A percentile compares a stretch with the other conserved stretches of the same genome.
Evolutionary conservation across 306 rosid genomes (phyloP).

Genomic region (Castanospermum australe): DNA sequence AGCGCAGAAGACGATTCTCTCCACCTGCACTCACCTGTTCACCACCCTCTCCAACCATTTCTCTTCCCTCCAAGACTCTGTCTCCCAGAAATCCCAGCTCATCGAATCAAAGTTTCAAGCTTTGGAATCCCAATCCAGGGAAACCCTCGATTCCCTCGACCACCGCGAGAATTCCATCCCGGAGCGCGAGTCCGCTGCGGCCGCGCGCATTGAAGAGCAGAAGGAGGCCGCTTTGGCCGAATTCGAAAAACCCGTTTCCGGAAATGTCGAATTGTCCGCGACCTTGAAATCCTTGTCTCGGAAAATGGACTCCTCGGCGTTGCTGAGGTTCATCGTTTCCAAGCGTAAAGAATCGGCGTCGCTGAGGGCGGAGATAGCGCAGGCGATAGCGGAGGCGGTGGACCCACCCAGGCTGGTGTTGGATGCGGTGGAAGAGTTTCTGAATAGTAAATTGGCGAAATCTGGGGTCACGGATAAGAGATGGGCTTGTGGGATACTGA

Average conservation of each 20-base stretch:
- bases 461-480: constrained; percentile 74
- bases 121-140: constrained; percentile 39
- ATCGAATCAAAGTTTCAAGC: constrained; percentile 57
- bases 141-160: constrained; percentile 52
- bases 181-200: constrained; percentile 59
- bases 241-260: constrained; percentile 23
- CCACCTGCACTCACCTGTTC: constrained; percentile 58
- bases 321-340: constrained; percentile 55
- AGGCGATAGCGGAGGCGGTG: constrained; percentile 67
- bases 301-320: constrained; percentile 60
- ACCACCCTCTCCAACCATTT: constrained; percentile 52
- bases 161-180: constrained; percentile 56
- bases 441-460: constrained; percentile 49
- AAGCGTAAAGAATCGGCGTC: constrained; percentile 71
- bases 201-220: constrained; percentile 50
- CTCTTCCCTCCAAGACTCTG: constrained; percentile 49
- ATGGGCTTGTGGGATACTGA: constrained; percentile 79
- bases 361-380: constrained; percentile 56
- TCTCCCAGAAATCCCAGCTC: constrained; percentile 55
- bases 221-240: constrained; percentile 55
- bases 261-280: constrained; percentile 36
- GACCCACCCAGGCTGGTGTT: constrained; percentile 66
- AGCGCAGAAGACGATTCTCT: constrained; percentile 47
- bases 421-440: constrained; percentile 60
- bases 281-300: constrained; percentile 55